phyloP scores from a whole-genome alignment of 305 asterid genomes.

The Fraxinus velutina region DNA sequence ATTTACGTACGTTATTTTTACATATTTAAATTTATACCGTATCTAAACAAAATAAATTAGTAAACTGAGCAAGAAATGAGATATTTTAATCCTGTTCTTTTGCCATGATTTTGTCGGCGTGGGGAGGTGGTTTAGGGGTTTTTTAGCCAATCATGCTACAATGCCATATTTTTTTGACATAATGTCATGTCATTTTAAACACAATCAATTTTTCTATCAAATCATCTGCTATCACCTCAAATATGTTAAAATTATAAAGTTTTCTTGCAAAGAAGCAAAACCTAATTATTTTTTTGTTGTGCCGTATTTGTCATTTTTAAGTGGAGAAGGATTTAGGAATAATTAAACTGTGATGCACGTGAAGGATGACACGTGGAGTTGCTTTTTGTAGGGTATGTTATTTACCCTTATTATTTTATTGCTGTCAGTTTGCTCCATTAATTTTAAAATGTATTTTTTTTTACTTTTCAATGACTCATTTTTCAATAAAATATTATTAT shows the following conservation, averaged over 20 bases:
- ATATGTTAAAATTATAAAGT: no score
- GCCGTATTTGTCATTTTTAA: neutral
- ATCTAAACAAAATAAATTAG: neutral
- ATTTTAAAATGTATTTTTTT: no score
- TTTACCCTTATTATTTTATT: neutral
- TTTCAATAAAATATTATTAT: no score
- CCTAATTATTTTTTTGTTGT: neutral
- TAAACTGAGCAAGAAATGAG: neutral
- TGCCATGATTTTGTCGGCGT: neutral
- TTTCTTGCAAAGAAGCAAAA: no score
- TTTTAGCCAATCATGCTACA: no score
- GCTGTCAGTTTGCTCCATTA: neutral
- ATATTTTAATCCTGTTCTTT: neutral
- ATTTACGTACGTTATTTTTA: neutral
- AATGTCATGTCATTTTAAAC: no score
- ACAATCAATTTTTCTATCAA: no score
- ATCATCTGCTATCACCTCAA: no score
- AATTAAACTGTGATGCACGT: neutral
- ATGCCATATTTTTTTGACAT: no score
- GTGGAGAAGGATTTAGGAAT: neutral
- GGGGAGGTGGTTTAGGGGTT: neutral
- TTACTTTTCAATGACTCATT: no score
- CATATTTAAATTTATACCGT: neutral
- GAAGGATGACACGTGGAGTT: neutral
- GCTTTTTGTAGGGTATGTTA: neutral